These are phyloP conservation scores for Earliella scabrosa DNA, from an alignment of 1,284 basidiomycete genomes.

Conservation along the genomic window DNA sequence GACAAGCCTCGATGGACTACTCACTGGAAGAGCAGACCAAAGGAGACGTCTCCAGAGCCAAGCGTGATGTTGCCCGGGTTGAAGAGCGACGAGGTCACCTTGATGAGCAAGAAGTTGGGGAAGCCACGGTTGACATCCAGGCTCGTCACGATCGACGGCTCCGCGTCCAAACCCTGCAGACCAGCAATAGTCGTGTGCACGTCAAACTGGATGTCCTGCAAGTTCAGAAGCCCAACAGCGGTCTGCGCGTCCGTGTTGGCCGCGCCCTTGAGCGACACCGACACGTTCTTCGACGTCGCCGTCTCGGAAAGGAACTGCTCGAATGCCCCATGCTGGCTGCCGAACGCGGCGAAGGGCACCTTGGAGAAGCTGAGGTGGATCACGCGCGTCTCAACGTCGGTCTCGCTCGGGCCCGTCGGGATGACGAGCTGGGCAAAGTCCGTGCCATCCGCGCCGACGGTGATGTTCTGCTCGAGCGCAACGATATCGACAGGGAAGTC, in stretches of 20 bases:
- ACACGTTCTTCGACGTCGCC: slow-evolving; percentile 53
- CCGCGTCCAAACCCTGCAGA: slow-evolving; percentile 68
- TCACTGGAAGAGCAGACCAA: slow-evolving; percentile 59
- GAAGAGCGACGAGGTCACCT: slow-evolving; percentile 58
- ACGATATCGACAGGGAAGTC: slow-evolving; percentile 73
- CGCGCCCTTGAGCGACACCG: slow-evolving; percentile 60
- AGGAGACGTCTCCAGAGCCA: slow-evolving; percentile 67
- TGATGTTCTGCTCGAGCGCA: slow-evolving; percentile 67
- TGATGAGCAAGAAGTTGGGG: slow-evolving; percentile 72
- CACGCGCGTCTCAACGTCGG: slow-evolving; percentile 66
- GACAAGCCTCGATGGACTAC: not conserved
- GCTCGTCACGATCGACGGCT: slow-evolving; percentile 60
- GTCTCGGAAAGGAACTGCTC: slow-evolving; percentile 72
- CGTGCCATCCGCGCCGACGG: slow-evolving; percentile 55
- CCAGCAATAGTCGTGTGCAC: slow-evolving; percentile 68
- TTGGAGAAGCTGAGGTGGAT: slow-evolving; percentile 66
- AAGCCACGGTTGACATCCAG: slow-evolving; percentile 78
- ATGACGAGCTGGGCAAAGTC: slow-evolving; percentile 68
- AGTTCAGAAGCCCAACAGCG: slow-evolving; percentile 70
- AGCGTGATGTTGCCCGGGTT: slow-evolving; percentile 79
- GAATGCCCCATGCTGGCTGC: slow-evolving; percentile 57
- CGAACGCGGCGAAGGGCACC: slow-evolving; percentile 64
- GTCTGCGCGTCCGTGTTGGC: slow-evolving; percentile 69
- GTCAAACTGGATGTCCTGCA: slow-evolving; percentile 65
- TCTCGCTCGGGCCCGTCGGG: slow-evolving; percentile 61